Evolutionary conservation across 306 rosid genomes (phyloP), one percentile per base, ranked within the genome.

Genomic region (Luffa aegyptiaca): DNA sequence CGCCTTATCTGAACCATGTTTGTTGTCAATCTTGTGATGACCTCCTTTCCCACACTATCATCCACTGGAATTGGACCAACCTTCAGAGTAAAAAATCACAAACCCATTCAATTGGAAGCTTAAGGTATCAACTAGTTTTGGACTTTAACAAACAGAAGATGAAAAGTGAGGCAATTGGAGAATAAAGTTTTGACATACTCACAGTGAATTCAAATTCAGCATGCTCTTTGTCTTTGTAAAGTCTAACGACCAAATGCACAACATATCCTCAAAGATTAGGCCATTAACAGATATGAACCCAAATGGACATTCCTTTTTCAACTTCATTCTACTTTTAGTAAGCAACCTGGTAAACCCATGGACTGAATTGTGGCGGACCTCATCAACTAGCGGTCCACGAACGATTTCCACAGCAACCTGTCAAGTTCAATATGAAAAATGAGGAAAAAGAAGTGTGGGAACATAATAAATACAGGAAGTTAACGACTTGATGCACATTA

Each of bases 151-250:
- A 72, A 48, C 42, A 48, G 41, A 48, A 21, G 36, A 48, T 46
- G 20, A 72, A 13, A 62, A 75, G 37, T 18, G 0, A 4, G 16
- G 53, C 53, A 72, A 48, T 1, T 53, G n/a, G 74, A 42, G 58
- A 31, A 59, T 8, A 53, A 65, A 79, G 14, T 2, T 36, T 17
- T 18, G 13, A 31, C 9, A 21, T 37, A 88, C 96, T 88, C 82
- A 94, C 97, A 21, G 97, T 94, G 87, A 65, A 94, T 88, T 94
- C 98, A 42, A 94, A 73, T 85, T 94, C 98, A 42, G 96, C 98
- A 82, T 90, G 93, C 35, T 94, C 98, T 82, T 86, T 90, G 87
- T 84, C 93, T 86, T 81, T 90, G 94, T 84, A 94, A 72, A 94
- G 87, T 82, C 95, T 89, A 18, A 89, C 89, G 49, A 92, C 96